A percentile compares a stretch with the other conserved stretches of the same genome.
phyloP scores from a whole-genome alignment of 176 grass and related monocot species.

The Cocos nucifera region DNA sequence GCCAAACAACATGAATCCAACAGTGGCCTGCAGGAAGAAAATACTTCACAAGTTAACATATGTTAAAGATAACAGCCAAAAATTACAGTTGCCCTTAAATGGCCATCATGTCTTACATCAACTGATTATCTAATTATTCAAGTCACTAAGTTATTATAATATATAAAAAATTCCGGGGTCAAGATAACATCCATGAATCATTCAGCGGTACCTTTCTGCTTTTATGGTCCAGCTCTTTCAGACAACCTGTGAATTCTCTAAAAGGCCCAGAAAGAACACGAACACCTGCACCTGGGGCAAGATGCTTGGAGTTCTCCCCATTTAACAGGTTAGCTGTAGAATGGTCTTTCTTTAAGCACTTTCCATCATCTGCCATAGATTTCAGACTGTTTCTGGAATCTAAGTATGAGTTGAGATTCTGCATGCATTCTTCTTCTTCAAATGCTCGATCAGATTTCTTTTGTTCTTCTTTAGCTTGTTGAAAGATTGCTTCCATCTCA shows the following conservation, averaged over 20 bases:
- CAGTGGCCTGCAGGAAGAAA: conserved; percentile 46
- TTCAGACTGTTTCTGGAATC: conserved; percentile 36
- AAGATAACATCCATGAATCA: background rate
- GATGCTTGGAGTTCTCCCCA: background rate
- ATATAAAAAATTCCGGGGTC: conserved; percentile 9
- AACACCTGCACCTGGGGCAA: conserved; percentile 44
- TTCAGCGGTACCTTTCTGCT: conserved; percentile 52
- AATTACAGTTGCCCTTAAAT: background rate
- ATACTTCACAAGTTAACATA: conserved; percentile 22
- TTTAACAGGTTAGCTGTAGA: conserved; percentile 11
- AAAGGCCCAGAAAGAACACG: conserved; percentile 66
- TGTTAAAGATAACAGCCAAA: background rate
- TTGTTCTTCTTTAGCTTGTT: conserved; percentile 71
- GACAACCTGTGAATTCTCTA: conserved; percentile 50
- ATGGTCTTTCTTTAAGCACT: conserved; percentile 31
- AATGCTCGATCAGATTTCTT: conserved; percentile 52
- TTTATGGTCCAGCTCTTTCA: conserved; percentile 51
- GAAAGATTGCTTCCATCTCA: conserved; percentile 62
- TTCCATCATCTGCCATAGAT: conserved; percentile 34
- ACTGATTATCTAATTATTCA: background rate
- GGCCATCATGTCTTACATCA: background rate
- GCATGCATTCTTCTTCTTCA: conserved; percentile 35
- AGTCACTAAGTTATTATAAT: background rate
- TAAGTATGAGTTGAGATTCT: conserved; percentile 18
- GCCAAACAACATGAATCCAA: conserved; percentile 59